A percentile compares a stretch with the other conserved stretches of the same genome.
Evolutionary conservation across 495 filamentous ascomycete species (phyloP).

Genomic region (Tuber indicum): DNA sequence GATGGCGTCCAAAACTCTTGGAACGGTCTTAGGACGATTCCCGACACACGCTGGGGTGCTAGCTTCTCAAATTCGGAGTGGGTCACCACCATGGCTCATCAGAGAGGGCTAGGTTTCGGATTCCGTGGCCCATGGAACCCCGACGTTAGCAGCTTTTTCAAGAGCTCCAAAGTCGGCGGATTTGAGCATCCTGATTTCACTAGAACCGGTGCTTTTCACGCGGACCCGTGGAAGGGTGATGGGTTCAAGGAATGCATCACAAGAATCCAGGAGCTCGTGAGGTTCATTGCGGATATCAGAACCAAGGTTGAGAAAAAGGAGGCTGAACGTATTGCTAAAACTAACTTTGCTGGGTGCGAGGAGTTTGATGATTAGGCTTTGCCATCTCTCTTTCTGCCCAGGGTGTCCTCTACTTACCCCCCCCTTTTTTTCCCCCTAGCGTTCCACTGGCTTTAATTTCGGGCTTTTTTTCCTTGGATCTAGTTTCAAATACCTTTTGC

Average conservation of each 20-base stretch:
- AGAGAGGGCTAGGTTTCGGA: constrained; percentile 21
- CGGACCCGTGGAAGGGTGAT: constrained; percentile 33
- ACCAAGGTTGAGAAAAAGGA: constrained; percentile 15
- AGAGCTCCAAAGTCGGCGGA: constrained; percentile 32
- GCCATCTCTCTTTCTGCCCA: background rate
- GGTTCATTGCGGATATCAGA: constrained; percentile 23
- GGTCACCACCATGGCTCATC: constrained; percentile 26
- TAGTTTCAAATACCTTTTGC: background rate
- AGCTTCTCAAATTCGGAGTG: constrained; percentile 27
- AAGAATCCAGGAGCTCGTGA: constrained; percentile 18
- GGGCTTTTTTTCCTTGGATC: background rate
- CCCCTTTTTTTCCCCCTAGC: background rate
- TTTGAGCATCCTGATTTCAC: constrained; percentile 23
- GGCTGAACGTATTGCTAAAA: background rate
- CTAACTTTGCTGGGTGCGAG: background rate
- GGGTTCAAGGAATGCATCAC: constrained; percentile 33
- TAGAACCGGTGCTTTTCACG: background rate
- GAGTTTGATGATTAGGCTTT: background rate
- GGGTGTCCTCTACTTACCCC: background rate
- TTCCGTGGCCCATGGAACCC: constrained; percentile 32
- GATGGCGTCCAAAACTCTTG: constrained; percentile 27
- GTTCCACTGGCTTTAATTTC: background rate
- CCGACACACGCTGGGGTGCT: constrained; percentile 38
- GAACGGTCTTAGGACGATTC: constrained; percentile 19
- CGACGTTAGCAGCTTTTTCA: constrained; percentile 31